Percentiles rank a stretch among this genome's conserved stretches.
phyloP scores from a whole-genome alignment of 2,329 filamentous ascomycete genomes.

The Talaromyces pinophilus region DNA sequence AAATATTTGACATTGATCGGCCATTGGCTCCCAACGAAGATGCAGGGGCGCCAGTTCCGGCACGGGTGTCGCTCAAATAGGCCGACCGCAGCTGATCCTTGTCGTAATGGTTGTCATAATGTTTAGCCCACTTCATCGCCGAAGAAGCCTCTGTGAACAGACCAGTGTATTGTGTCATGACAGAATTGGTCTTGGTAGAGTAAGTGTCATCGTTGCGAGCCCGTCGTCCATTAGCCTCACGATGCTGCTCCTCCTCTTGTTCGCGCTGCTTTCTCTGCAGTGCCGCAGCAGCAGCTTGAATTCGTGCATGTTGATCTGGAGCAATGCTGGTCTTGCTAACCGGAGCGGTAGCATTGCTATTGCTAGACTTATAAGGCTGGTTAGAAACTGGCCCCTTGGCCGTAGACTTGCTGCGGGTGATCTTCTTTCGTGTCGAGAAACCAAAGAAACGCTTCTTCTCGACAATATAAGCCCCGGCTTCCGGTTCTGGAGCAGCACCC shows the following conservation, averaged over 20 bases:
- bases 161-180: constrained; percentile 81
- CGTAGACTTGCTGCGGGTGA: constrained; percentile 69
- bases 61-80: constrained; percentile 74
- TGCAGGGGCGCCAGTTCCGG: constrained; percentile 65
- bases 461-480: constrained; percentile 83
- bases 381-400: constrained; percentile 59
- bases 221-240: constrained; percentile 50
- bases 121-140: constrained; percentile 94
- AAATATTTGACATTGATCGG: constrained; percentile 17
- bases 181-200: constrained; percentile 77
- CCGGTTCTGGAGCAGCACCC: constrained; percentile 81
- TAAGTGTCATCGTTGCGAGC: constrained; percentile 57
- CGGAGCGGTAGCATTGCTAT: constrained; percentile 53
- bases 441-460: constrained; percentile 96
- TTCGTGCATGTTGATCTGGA: constrained; percentile 87
- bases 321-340: constrained; percentile 81
- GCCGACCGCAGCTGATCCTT: constrained; percentile 80
- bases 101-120: constrained; percentile 96
- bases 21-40: constrained; percentile 48
- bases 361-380: constrained; percentile 54
- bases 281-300: constrained; percentile 85
- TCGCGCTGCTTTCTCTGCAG: constrained; percentile 69
- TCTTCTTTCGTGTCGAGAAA: constrained; percentile 69
- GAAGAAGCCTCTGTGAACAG: constrained; percentile 85
- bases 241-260: constrained; percentile 58